Conservation (phyloP, 2,329 filamentous ascomycete genomes). For the Helotiales sp. region DNA sequence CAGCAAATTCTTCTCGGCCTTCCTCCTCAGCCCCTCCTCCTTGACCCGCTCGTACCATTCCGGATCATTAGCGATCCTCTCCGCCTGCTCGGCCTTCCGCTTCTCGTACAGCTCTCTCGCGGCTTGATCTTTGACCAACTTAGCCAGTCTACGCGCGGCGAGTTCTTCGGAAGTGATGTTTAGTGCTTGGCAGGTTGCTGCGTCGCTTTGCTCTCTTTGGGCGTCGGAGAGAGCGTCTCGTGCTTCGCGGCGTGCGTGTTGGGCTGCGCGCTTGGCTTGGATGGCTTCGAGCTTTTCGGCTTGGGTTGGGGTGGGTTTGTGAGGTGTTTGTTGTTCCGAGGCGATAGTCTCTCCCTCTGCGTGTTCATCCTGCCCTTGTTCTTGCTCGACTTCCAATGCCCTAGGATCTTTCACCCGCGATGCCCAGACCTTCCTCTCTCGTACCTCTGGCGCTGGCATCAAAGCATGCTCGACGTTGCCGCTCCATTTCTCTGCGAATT, state of each 20-base stretch:
- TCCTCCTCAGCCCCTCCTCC: background rate
- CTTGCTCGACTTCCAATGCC: background rate
- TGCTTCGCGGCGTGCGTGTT: background rate
- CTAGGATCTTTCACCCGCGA: background rate
- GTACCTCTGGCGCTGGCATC: slow-evolving; percentile 11
- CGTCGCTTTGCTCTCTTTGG: background rate
- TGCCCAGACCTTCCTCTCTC: background rate
- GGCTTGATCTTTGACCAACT: background rate
- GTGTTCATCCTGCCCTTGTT: background rate
- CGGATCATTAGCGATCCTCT: background rate
- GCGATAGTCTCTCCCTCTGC: no score
- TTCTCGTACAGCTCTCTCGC: background rate
- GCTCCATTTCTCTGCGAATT: slow-evolving; percentile 46
- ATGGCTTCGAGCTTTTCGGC: no score
- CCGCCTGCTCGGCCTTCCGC: background rate
- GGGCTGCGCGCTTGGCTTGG: background rate
- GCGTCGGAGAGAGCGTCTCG: background rate
- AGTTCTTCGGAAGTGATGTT: background rate
- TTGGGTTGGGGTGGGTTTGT: no score
- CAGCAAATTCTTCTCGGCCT: background rate
- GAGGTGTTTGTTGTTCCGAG: no score
- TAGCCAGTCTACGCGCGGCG: background rate
- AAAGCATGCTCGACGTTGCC: slow-evolving; percentile 43
- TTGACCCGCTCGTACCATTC: slow-evolving; percentile 4
- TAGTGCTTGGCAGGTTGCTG: background rate